Evolutionary conservation across 768 basidiomycete genomes (phyloP), one percentile per base, ranked within the genome.

Genomic region (Lentinus brumalis): DNA sequence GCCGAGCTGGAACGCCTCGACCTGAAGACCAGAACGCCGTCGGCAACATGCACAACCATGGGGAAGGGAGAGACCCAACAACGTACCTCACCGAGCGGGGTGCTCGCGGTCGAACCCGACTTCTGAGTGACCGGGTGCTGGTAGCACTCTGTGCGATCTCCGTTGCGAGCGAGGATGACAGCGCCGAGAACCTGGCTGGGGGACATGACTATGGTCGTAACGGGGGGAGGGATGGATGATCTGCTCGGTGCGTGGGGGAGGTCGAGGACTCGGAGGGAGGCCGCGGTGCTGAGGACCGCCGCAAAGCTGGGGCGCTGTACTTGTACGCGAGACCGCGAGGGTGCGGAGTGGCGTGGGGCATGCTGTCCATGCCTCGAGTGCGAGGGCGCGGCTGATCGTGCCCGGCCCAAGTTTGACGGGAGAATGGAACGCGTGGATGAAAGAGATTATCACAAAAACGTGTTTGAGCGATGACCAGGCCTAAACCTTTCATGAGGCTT

Each of bases 161-260:
- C 91, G 71, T 92, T 91, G 71, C 91, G 87, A 60, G 87, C 86
- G 69, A 92, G 78, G 73, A 91, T 79, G 67, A 92, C 81, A 70
- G 86, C 88, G 76, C 91, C 91, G 69, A 88, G 86, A 60, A 92
- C 87, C 76, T 86, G 75, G 56, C 76, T 70, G 61, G 74, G 73
- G 55, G 74, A 74, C 75, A 76, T 76, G 42, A 56, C 66, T 65
- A 42, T 29, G 6, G 45, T 45, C 38, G 44, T 50, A 30, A 16
- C 14, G 38, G 38, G 52, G 21, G 6, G 11, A 6, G 15, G 7
- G 49, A 46, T 45, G 47, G 47, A 32, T 40, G 52, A 9, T 55
- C 46, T 8, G 49, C 45, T 35, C 35, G 35, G 35, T 35, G 35
- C 35, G 35, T 11, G 11, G 35, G 35, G 35, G 56, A 44, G 60